Evolutionary conservation across 2,329 filamentous ascomycete genomes (phyloP).

Genomic region (Cercospora sp.): DNA sequence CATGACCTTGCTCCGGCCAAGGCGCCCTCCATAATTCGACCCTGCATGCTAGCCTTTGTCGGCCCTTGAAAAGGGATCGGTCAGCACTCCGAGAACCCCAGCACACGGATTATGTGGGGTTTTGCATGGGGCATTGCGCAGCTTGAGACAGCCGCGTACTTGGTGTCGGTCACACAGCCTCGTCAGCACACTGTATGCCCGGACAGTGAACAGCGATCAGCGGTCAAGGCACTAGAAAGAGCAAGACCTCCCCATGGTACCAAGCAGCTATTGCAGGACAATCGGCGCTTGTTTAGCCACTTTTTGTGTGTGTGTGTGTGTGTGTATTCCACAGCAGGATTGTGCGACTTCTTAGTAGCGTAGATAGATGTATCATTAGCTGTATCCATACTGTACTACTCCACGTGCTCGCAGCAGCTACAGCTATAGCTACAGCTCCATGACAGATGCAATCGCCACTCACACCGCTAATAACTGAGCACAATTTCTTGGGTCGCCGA

Average conservation of each 20-base stretch:
- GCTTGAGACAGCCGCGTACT: neutral
- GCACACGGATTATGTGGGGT: neutral
- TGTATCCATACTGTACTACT: conserved; percentile 7
- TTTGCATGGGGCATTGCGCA: neutral
- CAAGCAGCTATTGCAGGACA: neutral
- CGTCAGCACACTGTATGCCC: neutral
- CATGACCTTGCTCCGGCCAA: neutral
- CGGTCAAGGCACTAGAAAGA: neutral
- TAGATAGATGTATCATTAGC: neutral
- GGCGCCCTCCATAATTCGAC: neutral
- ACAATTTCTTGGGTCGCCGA: neutral
- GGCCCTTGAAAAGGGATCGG: neutral
- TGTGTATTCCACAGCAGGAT: neutral
- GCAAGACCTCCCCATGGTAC: neutral
- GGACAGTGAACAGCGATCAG: neutral
- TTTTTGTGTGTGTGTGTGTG: neutral
- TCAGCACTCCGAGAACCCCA: neutral
- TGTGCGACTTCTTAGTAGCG: neutral
- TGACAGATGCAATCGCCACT: neutral
- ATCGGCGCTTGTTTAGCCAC: neutral
- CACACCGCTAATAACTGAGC: neutral
- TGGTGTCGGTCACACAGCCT: neutral
- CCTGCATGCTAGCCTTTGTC: neutral
- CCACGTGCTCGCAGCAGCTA: neutral
- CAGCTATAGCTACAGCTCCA: neutral